Conservation (phyloP, 176 grass and related monocot genomes). For the Tillandsia fasciculata region DNA sequence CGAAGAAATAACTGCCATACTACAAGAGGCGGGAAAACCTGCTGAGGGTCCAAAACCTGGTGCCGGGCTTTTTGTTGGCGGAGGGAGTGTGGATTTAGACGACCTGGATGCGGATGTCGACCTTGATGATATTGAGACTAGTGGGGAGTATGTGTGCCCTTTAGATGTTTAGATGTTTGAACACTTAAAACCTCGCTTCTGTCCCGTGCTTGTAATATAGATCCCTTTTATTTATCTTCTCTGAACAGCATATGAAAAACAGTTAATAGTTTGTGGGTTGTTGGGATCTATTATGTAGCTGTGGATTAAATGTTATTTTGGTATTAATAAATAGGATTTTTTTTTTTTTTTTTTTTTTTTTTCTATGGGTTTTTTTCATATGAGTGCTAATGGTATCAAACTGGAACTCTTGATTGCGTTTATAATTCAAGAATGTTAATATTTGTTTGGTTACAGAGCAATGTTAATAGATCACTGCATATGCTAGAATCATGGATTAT, state of each 20-base stretch:
- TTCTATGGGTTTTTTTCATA: neutral
- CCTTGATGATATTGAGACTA: conserved; percentile 64
- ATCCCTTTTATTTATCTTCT: neutral
- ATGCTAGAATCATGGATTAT: too few species aligned
- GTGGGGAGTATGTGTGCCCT: conserved; percentile 64
- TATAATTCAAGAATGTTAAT: too few species aligned
- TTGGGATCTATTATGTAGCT: neutral
- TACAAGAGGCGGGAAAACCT: conserved; percentile 64
- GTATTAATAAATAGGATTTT: neutral
- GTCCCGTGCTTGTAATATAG: neutral
- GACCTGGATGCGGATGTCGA: conserved; percentile 54
- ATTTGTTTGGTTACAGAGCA: too few species aligned
- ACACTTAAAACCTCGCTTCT: neutral
- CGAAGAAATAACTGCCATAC: conserved; percentile 57
- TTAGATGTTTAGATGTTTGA: conserved; percentile 33
- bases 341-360: neutral
- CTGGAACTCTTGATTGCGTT: too few species aligned
- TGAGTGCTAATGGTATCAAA: too few species aligned
- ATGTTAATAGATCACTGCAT: too few species aligned
- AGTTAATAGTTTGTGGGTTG: neutral
- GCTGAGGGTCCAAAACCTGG: conserved; percentile 23
- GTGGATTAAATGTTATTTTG: neutral
- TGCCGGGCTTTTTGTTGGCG: conserved; percentile 29
- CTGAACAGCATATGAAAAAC: neutral
- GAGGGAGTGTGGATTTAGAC: conserved; percentile 75